Percentiles rank a stretch among this genome's conserved stretches.
Evolutionary conservation across 1,139 yeast species (phyloP).

Genomic region (Debaryomyces robertsiae): DNA sequence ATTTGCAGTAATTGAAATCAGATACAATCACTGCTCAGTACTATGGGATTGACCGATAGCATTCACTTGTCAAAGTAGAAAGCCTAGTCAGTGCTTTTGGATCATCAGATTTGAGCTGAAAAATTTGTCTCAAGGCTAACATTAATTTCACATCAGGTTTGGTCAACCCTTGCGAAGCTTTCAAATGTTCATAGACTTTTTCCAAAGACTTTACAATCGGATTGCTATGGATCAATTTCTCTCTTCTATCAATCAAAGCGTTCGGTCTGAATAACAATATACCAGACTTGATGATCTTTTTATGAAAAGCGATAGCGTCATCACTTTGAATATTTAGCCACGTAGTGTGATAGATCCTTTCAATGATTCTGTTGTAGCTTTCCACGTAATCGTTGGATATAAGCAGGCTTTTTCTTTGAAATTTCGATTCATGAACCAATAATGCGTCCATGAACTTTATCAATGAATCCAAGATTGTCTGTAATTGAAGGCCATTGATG

Average conservation of each 20-base stretch:
- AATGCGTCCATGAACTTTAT: slow-evolving; percentile 25
- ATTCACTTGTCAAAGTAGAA: slow-evolving; percentile 11
- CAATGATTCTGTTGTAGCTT: slow-evolving; percentile 29
- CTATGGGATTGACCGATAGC: slow-evolving; percentile 5
- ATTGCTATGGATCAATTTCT: slow-evolving; percentile 20
- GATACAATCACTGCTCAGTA: slow-evolving; percentile 6
- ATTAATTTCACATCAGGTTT: slow-evolving; percentile 22
- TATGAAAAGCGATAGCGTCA: slow-evolving; percentile 24
- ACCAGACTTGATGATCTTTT: slow-evolving; percentile 31
- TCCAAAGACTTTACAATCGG: slow-evolving; percentile 26
- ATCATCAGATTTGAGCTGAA: slow-evolving; percentile 19
- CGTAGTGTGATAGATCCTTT: slow-evolving; percentile 25
- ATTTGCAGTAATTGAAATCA: slow-evolving; percentile 2
- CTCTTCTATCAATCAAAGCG: slow-evolving; percentile 23
- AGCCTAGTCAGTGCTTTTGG: slow-evolving; percentile 18
- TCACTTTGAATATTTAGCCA: slow-evolving; percentile 28
- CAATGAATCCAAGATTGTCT: slow-evolving; percentile 17
- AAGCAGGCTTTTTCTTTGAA: slow-evolving; percentile 17
- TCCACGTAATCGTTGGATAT: slow-evolving; percentile 26
- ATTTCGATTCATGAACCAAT: slow-evolving; percentile 21
- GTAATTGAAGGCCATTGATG: slow-evolving; percentile 28
- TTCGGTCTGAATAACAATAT: slow-evolving; percentile 34
- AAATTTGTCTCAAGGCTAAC: slow-evolving; percentile 22
- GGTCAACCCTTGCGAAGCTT: slow-evolving; percentile 17
- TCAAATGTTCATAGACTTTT: slow-evolving; percentile 24